These are phyloP conservation scores for Colletotrichum chrysophilum DNA, from an alignment of 2,329 filamentous ascomycete genomes.

Conservation along the genomic window DNA sequence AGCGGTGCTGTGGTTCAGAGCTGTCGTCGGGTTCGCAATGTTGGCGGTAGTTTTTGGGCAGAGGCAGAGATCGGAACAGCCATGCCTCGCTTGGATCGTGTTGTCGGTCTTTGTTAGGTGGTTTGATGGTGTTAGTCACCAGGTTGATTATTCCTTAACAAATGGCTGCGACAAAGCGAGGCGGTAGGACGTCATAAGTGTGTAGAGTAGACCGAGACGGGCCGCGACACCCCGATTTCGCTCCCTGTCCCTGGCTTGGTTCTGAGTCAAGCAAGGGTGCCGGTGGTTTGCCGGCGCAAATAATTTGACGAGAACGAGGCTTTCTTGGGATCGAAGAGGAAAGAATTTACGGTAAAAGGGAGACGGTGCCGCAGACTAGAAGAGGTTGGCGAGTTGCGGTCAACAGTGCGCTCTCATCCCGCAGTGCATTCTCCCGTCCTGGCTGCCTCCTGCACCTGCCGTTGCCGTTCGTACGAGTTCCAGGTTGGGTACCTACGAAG, in stretches of 20 bases:
- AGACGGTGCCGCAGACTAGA: not conserved
- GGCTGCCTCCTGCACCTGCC: not conserved
- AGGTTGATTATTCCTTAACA: slow-evolving; percentile 15
- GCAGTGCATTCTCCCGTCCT: not conserved
- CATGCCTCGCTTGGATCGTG: slow-evolving; percentile 8
- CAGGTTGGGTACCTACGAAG: not conserved
- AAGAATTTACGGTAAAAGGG: not conserved
- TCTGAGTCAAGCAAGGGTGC: slow-evolving; percentile 16
- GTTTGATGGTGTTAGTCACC: slow-evolving; percentile 20
- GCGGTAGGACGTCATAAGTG: slow-evolving; percentile 18
- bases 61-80: not conserved
- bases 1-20: slow-evolving; percentile 32
- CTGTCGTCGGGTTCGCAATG: slow-evolving; percentile 11
- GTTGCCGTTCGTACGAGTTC: not conserved
- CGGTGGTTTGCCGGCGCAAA: not conserved
- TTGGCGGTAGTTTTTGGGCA: not conserved
- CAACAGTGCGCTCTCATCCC: slow-evolving; percentile 1
- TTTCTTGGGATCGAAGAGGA: not conserved
- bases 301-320: not conserved
- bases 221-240: slow-evolving; percentile 6
- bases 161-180: not conserved
- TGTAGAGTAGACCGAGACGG: not conserved
- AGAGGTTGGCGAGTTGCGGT: slow-evolving; percentile 15
- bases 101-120: slow-evolving; percentile 15
- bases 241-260: slow-evolving; percentile 9